Evolutionary conservation across 768 basidiomycete species (phyloP), one percentile per base, ranked within the genome.

Genomic region (Trametes cinnabarina): DNA sequence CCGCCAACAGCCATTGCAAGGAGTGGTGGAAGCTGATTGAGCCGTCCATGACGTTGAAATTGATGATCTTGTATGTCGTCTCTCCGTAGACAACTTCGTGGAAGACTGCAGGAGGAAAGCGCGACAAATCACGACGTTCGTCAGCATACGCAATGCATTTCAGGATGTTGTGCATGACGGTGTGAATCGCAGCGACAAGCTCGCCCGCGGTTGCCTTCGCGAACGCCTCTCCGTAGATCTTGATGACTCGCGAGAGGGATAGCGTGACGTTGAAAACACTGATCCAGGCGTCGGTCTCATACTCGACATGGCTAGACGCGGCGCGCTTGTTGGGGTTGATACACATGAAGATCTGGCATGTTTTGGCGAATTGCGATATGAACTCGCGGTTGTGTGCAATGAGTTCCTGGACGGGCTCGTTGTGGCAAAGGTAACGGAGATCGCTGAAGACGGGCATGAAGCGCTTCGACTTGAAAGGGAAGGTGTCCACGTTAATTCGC

Each of bases 251-350:
- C 6, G 90, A 89, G 23, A 99, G 74, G 32, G 92, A 94, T 10
- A 96, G 82, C 6, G 94, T 94, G 22, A 98, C 89, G 64, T 95
- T 94, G 73, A 98, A 98, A 14, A 97, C 92, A 65, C 88, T 91
- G 61, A 97, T 92, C 96, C 95, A 97, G 19, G 89, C 88, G 63
- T 99, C 97, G 28, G 90, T 89, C 75, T 99, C 97, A 74, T 91
- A 99, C 71, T 98, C 96, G 65, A 99, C 85, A 65, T 98, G 97
- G 50, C 77, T 87, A 26, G 82, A 80, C 5, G 79, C 84, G 19
- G 89, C 92, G 17, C 96, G 84, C 64, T 87, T 86, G 72, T 94
- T 94, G 2, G 94, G 88, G 68, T 96, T 94, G 67, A 98, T 81
- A 62, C 91, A 92, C 84, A 92, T 90, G 78, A 98, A 99, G 42